Base-by-base conservation (phyloP, 352 stramenopile genomes). In the Phytophthora brassicae region DNA sequence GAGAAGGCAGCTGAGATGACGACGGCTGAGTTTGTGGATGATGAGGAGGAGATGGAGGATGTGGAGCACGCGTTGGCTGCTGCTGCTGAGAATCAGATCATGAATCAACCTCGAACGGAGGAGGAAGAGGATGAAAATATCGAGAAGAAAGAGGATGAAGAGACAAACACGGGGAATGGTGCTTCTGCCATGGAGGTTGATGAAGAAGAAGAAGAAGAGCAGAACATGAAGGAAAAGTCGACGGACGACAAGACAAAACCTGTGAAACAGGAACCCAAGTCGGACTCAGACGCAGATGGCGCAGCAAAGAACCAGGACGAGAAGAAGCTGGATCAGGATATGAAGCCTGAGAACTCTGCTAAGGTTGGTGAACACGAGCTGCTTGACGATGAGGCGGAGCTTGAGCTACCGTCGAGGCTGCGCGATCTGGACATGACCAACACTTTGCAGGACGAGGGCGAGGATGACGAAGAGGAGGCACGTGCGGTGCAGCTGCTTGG, bases 101-200 rank as follows among this genome's bases (percentile, higher is more conserved):
- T 88, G 73, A 82, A 86, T 42, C 73, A 84, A 57, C 63, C 63
- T 55, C 60, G 49, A n/a, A 64, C 51, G 6, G 67, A 87, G 13
- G 66, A 86, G 26, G 70, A 92, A 60, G 70, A 92, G 20, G 74
- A 89, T 3, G 56, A 81, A 43, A 63, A 73, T 0, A 22, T 48
- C 9, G 52, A 66, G 20, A 66, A 70, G 55, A 61, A 71, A 26
- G 68, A 93, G 9, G 67, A 84, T 38, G 60, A 89, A 17, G 62
- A 89, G 13, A 60, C 9, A 20, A 58, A 74, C 43, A 6, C 54
- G 56, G 47, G 61, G 52, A 62, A 79, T 14, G 81, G 81, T 38
- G 78, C 70, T 7, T 72, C 70, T 8, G 78, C 86, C 23, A 86
- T 88, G 74, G 76, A 91, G 23, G 66, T 86, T 19, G 84, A 94